phyloP scores from a whole-genome alignment of 441 rosid species.

The Manihot esculenta region DNA sequence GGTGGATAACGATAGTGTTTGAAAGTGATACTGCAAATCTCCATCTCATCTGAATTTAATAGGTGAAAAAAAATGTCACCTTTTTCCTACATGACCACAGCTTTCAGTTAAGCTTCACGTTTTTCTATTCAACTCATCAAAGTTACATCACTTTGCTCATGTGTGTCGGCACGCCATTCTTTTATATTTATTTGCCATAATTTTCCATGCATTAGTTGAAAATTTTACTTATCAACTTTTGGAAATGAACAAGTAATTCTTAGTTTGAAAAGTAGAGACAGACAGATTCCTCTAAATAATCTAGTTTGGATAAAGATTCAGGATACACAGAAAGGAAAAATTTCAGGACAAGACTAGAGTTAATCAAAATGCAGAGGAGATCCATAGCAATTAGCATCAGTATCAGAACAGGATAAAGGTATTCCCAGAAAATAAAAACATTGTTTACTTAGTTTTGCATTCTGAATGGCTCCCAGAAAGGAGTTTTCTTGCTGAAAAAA shows the following conservation, averaged over 20 bases:
- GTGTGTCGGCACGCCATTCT: constrained; percentile 8
- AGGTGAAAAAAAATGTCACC: not conserved
- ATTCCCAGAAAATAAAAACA: constrained; percentile 15
- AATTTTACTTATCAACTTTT: too few species aligned
- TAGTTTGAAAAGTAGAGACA: not conserved
- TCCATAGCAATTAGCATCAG: too few species aligned
- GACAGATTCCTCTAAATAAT: not conserved
- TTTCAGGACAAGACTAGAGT: not conserved
- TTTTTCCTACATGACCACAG: too few species aligned
- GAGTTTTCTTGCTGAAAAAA: constrained; percentile 60
- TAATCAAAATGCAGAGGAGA: not conserved
- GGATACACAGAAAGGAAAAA: not conserved
- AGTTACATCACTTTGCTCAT: not conserved
- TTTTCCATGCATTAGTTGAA: not conserved
- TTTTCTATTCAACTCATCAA: not conserved
- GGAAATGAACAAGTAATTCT: not conserved
- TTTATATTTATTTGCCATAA: not conserved
- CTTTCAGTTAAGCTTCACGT: not conserved
- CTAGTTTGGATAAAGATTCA: not conserved
- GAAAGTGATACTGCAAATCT: constrained; percentile 19
- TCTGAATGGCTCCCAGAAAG: constrained; percentile 69
- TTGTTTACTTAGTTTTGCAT: constrained; percentile 22
- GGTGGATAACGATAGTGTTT: constrained; percentile 6
- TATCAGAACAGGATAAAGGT: too few species aligned
- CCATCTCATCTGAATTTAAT: constrained; percentile 20